Conservation (phyloP, 2,329 filamentous ascomycete genomes). For the Neofusicoccum ribis region DNA sequence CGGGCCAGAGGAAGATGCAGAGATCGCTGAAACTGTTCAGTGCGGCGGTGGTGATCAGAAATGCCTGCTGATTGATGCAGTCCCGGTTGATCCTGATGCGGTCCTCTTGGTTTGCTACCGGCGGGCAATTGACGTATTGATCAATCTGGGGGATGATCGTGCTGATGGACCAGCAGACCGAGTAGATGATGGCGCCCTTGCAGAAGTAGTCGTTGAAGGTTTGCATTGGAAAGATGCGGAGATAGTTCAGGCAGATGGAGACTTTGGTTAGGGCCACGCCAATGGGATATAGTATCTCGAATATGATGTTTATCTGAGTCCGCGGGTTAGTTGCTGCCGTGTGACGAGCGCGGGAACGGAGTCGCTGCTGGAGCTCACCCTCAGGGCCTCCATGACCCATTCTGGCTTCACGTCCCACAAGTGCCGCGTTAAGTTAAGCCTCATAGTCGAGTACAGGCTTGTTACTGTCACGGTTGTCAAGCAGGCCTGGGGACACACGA, state of each 20-base stretch:
- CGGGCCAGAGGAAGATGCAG: conserved; percentile 36
- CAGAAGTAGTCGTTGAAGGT: conserved; percentile 31
- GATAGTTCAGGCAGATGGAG: conserved; percentile 32
- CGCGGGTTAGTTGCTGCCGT: neutral
- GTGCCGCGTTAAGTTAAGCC: conserved; percentile 21
- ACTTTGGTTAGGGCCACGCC: conserved; percentile 27
- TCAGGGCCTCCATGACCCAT: conserved; percentile 27
- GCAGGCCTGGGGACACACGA: neutral
- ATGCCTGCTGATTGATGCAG: conserved; percentile 31
- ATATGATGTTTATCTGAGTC: conserved; percentile 39
- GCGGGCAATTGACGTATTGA: conserved; percentile 22
- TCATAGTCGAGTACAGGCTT: conserved; percentile 7
- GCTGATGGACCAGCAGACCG: conserved; percentile 24
- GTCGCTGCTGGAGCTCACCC: conserved; percentile 22
- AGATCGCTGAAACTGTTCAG: conserved; percentile 36
- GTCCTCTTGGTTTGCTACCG: neutral
- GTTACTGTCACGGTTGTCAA: neutral
- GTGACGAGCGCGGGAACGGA: neutral
- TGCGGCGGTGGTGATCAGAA: conserved; percentile 29
- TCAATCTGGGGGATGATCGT: conserved; percentile 31
- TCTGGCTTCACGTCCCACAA: conserved; percentile 32
- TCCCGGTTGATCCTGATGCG: conserved; percentile 18
- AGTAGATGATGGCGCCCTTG: conserved; percentile 28
- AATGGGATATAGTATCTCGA: conserved; percentile 35
- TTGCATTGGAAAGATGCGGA: conserved; percentile 30